Conservation (phyloP, 1,284 basidiomycete species). For the Somion occarium region DNA sequence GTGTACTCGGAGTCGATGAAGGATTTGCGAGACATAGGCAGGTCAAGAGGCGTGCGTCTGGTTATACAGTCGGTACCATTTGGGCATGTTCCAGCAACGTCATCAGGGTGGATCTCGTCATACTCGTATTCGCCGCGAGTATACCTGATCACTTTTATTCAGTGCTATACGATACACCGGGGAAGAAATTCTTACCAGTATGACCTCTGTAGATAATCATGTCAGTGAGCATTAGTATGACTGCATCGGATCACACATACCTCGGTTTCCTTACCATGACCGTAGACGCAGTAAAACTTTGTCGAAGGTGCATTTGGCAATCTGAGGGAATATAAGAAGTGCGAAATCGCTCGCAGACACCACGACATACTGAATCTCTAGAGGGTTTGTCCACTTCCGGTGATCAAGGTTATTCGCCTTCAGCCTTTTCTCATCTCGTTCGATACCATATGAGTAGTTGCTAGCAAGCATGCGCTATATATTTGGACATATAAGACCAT, state of each 20-base stretch:
- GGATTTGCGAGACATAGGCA: slow-evolving; percentile 57
- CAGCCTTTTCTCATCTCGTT: slow-evolving; percentile 66
- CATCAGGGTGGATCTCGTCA: slow-evolving; percentile 54
- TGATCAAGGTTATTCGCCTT: slow-evolving; percentile 67
- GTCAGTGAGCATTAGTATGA: not conserved
- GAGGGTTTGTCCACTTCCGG: slow-evolving; percentile 92
- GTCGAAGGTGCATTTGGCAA: slow-evolving; percentile 90
- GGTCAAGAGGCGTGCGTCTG: slow-evolving; percentile 45
- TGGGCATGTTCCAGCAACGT: slow-evolving; percentile 35
- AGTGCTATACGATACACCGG: not conserved
- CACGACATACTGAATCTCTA: slow-evolving; percentile 72
- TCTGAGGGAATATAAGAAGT: slow-evolving; percentile 30
- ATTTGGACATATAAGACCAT: no score
- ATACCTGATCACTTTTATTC: slow-evolving; percentile 45
- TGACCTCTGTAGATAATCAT: slow-evolving; percentile 47
- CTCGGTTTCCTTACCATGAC: slow-evolving; percentile 96
- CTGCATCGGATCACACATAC: slow-evolving; percentile 29
- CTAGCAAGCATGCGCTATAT: slow-evolving; percentile 78
- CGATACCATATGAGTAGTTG: slow-evolving; percentile 95
- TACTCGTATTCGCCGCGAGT: slow-evolving; percentile 65
- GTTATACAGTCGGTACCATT: slow-evolving; percentile 37
- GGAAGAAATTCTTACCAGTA: slow-evolving; percentile 64
- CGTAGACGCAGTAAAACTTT: slow-evolving; percentile 94
- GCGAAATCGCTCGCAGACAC: not conserved
- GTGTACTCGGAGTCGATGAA: slow-evolving; percentile 86